Conservation (phyloP, 306 rosid species). For the Psophocarpus tetragonolobus region DNA sequence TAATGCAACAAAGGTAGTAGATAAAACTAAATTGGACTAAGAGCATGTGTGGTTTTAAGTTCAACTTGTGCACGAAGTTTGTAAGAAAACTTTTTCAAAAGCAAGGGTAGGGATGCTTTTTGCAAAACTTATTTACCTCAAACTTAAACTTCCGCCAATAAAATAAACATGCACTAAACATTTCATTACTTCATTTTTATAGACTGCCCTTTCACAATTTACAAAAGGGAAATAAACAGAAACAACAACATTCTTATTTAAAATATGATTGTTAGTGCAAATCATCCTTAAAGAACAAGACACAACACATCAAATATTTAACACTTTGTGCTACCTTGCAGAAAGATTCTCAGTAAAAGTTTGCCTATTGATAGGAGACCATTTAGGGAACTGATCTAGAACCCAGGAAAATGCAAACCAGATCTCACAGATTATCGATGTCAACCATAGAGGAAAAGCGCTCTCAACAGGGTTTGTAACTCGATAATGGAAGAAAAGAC, state of each 20-base stretch:
- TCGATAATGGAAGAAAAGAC: conserved; percentile 90
- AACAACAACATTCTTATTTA: background rate
- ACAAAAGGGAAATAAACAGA: background rate
- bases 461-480: conserved; percentile 91
- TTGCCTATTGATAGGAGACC: conserved; percentile 80
- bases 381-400: conserved; percentile 97
- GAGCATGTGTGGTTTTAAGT: no score
- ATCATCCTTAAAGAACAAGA: conserved; percentile 31
- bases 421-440: conserved; percentile 92
- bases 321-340: conserved; percentile 65
- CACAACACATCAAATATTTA: background rate
- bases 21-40: no score
- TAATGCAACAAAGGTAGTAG: no score
- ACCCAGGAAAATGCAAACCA: conserved; percentile 99
- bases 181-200: background rate
- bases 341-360: conserved; percentile 73
- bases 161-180: background rate
- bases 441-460: conserved; percentile 91
- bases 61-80: no score
- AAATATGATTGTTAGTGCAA: background rate
- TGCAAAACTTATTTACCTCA: no score
- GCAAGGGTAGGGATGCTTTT: no score
- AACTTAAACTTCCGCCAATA: no score
- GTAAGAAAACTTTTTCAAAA: no score
- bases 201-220: conserved; percentile 15